Conservation (phyloP, 2,329 filamentous ascomycete genomes). For the Sclerotinia nivalis region DNA sequence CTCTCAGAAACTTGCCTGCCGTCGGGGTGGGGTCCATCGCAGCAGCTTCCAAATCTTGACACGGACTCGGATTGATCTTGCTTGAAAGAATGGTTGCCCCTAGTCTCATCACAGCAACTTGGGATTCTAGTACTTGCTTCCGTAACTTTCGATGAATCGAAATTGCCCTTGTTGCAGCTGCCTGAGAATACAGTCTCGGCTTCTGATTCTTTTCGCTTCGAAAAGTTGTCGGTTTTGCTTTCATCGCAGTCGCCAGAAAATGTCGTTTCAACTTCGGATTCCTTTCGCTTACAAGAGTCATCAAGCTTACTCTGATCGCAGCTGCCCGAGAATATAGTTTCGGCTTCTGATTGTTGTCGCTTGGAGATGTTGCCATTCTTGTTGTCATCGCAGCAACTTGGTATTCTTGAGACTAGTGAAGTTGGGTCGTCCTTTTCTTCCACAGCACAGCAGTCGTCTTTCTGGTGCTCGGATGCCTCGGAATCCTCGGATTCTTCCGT, state of each 20-base stretch:
- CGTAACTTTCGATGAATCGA: background rate
- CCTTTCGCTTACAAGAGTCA: background rate
- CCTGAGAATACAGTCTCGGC: background rate
- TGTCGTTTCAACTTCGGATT: background rate
- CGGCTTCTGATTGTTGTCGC: slow-evolving; percentile 11
- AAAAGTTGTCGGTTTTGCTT: background rate
- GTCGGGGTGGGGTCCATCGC: background rate
- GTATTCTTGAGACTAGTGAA: slow-evolving; percentile 4
- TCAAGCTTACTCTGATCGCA: slow-evolving; percentile 10
- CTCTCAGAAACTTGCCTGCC: background rate
- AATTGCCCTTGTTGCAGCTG: background rate
- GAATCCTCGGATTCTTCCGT: background rate
- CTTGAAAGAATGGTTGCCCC: background rate
- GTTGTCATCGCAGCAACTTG: slow-evolving; percentile 21
- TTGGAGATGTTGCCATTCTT: background rate
- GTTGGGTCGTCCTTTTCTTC: background rate
- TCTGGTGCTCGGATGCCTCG: background rate
- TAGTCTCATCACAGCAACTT: background rate
- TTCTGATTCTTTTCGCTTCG: background rate
- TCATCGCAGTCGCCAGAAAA: background rate
- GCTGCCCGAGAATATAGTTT: slow-evolving; percentile 9
- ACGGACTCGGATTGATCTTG: background rate
- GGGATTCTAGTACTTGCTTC: background rate
- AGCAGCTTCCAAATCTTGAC: slow-evolving; percentile 13
- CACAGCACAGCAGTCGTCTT: background rate